These are phyloP conservation scores for Maudiozyma saulgeensis DNA, from an alignment of 805 yeast genomes.

Conservation along the genomic window DNA sequence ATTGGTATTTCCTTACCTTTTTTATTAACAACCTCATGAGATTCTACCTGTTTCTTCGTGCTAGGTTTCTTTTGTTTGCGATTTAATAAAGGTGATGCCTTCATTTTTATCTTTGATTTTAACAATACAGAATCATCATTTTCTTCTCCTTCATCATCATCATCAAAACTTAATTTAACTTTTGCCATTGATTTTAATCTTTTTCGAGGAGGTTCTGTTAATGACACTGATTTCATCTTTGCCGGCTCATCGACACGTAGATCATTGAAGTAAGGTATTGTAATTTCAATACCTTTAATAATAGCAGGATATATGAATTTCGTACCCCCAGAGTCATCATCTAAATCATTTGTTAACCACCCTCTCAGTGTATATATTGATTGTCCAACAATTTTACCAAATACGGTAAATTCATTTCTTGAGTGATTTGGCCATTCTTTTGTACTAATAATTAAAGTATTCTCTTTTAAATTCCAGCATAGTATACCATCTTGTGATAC, in stretches of 20 bases:
- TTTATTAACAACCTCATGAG: too few relatives aligned
- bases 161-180: slow-evolving; percentile 32
- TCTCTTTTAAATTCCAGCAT: slow-evolving; percentile 37
- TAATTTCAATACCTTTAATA: slow-evolving; percentile 34
- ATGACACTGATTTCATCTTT: background rate
- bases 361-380: slow-evolving; percentile 43
- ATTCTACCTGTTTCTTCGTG: background rate
- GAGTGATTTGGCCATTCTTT: slow-evolving; percentile 37
- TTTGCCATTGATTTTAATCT: slow-evolving; percentile 23
- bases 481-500: slow-evolving; percentile 46
- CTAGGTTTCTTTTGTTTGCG: background rate
- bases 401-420: slow-evolving; percentile 35
- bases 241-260: background rate
- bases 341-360: slow-evolving; percentile 41
- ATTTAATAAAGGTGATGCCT: slow-evolving; percentile 3
- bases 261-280: slow-evolving; percentile 38
- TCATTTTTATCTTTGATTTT: slow-evolving; percentile 1
- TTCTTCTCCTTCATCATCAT: slow-evolving; percentile 31
- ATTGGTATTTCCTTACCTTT: too few relatives aligned
- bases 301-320: slow-evolving; percentile 44
- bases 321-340: slow-evolving; percentile 28
- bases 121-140: slow-evolving; percentile 6
- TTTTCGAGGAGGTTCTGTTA: background rate
- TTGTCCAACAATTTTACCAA: slow-evolving; percentile 53
- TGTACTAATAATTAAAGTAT: slow-evolving; percentile 39